These are phyloP conservation scores for Stachybotrys chlorohalonatus DNA, from an alignment of 2,329 filamentous ascomycete species.

Conservation along the genomic window DNA sequence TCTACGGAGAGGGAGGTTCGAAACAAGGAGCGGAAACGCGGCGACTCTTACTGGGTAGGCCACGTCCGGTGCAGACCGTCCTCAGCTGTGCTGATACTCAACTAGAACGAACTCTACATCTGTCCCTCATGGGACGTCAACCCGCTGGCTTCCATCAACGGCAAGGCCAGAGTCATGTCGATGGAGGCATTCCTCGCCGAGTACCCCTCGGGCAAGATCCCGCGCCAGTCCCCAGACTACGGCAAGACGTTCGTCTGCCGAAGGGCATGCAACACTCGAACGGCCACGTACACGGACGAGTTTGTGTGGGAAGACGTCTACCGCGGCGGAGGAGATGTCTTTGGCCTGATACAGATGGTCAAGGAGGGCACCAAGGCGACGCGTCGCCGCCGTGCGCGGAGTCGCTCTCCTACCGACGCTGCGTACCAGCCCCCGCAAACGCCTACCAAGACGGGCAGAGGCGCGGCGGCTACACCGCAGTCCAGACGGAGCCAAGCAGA, in stretches of 20 bases:
- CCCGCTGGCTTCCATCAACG: conserved; percentile 80
- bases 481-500: conserved; percentile 18
- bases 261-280: conserved; percentile 79
- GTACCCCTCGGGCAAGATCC: conserved; percentile 68
- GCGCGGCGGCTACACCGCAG: conserved; percentile 18
- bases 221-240: conserved; percentile 62
- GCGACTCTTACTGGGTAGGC: conserved; percentile 61
- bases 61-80: conserved; percentile 6
- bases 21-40: conserved; percentile 72
- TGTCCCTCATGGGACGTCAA: conserved; percentile 83
- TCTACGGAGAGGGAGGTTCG: conserved; percentile 83
- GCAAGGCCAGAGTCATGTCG: conserved; percentile 76
- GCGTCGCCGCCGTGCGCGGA: conserved; percentile 20
- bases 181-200: conserved; percentile 53
- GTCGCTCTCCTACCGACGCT: conserved; percentile 20
- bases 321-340: conserved; percentile 53
- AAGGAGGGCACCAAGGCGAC: conserved; percentile 65
- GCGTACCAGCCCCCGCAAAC: conserved; percentile 26
- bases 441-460: conserved; percentile 23
- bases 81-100: not conserved
- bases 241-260: conserved; percentile 88
- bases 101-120: conserved; percentile 81
- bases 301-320: conserved; percentile 88
- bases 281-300: conserved; percentile 84
- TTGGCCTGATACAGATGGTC: conserved; percentile 56